Conservation (phyloP, 495 filamentous ascomycete species). For the Rusavskia elegans region DNA sequence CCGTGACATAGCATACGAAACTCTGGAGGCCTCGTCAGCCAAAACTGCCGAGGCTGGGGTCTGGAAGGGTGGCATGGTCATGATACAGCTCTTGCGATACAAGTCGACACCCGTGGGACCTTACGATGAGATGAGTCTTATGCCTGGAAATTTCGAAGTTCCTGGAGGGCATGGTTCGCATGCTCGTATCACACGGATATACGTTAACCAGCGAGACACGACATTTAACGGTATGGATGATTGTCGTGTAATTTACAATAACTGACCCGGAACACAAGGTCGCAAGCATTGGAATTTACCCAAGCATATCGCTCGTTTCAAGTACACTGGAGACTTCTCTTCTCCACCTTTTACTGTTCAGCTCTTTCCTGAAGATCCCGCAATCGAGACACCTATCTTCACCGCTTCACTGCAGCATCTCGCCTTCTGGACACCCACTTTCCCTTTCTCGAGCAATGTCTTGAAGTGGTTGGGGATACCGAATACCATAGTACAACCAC, state of each 20-base stretch:
- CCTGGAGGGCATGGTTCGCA: slow-evolving; percentile 15
- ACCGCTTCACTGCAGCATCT: slow-evolving; percentile 24
- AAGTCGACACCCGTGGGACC: slow-evolving; percentile 30
- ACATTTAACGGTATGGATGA: slow-evolving; percentile 29
- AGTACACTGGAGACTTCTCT: slow-evolving; percentile 14
- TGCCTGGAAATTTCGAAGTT: slow-evolving; percentile 26
- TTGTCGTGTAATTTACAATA: slow-evolving; percentile 2
- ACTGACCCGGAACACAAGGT: not conserved
- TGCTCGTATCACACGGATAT: slow-evolving; percentile 28
- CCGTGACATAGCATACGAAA: slow-evolving; percentile 20
- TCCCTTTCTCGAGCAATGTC: slow-evolving; percentile 23
- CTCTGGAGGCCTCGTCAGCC: slow-evolving; percentile 22
- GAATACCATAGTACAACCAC: slow-evolving; percentile 24
- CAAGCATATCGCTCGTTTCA: slow-evolving; percentile 35
- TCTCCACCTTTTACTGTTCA: slow-evolving; percentile 19
- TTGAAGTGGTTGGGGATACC: slow-evolving; percentile 20
- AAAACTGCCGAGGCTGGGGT: slow-evolving; percentile 17
- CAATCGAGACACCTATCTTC: slow-evolving; percentile 23
- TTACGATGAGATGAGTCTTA: slow-evolving; percentile 33
- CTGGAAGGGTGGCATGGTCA: slow-evolving; percentile 27
- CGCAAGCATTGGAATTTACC: slow-evolving; percentile 35
- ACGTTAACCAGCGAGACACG: slow-evolving; percentile 31
- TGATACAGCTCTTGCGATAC: slow-evolving; percentile 33
- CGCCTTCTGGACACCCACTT: slow-evolving; percentile 20
- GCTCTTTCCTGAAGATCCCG: slow-evolving; percentile 26